phyloP scores from a whole-genome alignment of 163 green algal genomes.

The Scenedesmus sp. region DNA sequence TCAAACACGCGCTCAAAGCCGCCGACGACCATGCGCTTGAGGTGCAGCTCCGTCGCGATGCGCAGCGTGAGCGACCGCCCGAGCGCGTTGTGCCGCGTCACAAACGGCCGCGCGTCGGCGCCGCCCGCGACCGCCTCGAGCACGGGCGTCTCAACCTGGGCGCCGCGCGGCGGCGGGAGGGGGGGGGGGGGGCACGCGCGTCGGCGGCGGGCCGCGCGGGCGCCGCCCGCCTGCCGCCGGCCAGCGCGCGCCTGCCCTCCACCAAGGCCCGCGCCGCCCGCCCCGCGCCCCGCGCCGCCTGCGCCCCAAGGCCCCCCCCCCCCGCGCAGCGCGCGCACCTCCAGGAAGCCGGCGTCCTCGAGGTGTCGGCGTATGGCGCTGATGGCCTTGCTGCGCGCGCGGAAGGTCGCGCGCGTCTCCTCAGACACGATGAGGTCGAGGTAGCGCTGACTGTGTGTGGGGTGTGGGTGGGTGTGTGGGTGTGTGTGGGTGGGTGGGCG shows the following conservation, averaged over 20 bases:
- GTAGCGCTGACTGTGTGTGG: slow-evolving; percentile 85
- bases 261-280: too few relatives aligned
- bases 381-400: slow-evolving; percentile 79
- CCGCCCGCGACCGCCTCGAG: slow-evolving; percentile 91
- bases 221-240: too few relatives aligned
- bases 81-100: slow-evolving; percentile 96
- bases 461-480: neutral
- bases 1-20: slow-evolving; percentile 98
- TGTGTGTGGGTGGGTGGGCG: neutral
- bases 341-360: slow-evolving; percentile 86
- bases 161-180: too few relatives aligned
- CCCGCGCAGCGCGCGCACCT: slow-evolving; percentile 62
- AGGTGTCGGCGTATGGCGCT: slow-evolving; percentile 84
- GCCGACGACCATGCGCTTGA: slow-evolving; percentile 93
- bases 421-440: slow-evolving; percentile 95
- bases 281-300: too few relatives aligned
- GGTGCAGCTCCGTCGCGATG: slow-evolving; percentile 98
- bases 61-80: slow-evolving; percentile 85
- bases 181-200: too few relatives aligned
- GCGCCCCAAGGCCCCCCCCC: too few relatives aligned
- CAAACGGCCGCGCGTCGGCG: slow-evolving; percentile 95
- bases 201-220: too few relatives aligned
- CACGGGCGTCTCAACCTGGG: slow-evolving; percentile 95
- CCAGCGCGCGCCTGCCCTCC: too few relatives aligned
- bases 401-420: slow-evolving; percentile 75